Evolutionary conservation across 371 early-diverging fungal genomes (phyloP).

Genomic region (Blastocladiella emersonii): DNA sequence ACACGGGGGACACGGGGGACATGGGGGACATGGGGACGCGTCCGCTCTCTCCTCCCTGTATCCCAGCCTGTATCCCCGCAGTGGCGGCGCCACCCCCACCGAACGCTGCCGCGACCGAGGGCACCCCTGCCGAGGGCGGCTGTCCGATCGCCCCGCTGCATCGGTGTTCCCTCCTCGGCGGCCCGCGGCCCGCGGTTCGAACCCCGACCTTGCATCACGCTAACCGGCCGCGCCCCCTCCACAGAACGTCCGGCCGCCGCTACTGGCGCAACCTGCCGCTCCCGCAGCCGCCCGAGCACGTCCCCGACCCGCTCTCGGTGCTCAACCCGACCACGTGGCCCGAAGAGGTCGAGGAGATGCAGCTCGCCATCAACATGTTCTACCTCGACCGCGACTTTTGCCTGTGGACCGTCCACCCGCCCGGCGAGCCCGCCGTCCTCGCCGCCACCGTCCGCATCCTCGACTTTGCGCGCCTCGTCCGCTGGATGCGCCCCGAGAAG

Average conservation of each 20-base stretch:
- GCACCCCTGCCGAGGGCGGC: too few relatives aligned
- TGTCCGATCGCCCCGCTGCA: too few relatives aligned
- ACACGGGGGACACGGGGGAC: too few relatives aligned
- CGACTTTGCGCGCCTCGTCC: background rate
- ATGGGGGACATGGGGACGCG: too few relatives aligned
- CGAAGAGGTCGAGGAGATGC: background rate
- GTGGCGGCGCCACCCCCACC: too few relatives aligned
- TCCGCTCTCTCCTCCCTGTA: too few relatives aligned
- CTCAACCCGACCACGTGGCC: background rate
- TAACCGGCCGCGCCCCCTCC: too few relatives aligned
- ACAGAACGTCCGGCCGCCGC: background rate
- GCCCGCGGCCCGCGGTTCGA: too few relatives aligned
- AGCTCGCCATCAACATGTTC: background rate
- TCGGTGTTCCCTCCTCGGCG: too few relatives aligned
- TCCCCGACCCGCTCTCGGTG: background rate
- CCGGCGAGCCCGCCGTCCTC: background rate
- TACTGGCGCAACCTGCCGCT: background rate
- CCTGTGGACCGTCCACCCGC: background rate
- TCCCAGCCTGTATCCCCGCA: too few relatives aligned
- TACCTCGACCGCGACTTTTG: background rate
- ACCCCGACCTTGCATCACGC: too few relatives aligned
- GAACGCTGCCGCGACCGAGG: too few relatives aligned
- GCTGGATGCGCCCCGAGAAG: background rate
- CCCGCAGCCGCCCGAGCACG: background rate
- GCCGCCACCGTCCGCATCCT: background rate